Base-by-base conservation (phyloP, 495 filamentous ascomycete species). In the Talaromyces stipitatus region DNA sequence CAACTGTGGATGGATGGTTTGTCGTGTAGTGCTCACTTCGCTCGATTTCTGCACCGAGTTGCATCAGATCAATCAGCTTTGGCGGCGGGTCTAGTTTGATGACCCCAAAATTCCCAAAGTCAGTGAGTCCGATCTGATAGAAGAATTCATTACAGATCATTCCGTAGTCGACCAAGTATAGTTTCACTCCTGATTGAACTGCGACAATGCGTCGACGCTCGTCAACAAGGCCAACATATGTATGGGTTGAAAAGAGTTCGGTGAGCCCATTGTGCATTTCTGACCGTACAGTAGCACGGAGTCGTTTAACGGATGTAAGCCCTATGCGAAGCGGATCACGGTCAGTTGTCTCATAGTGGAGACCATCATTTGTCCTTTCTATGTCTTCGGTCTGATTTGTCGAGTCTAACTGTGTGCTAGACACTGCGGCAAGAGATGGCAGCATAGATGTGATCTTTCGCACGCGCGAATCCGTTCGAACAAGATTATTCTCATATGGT, bases 381-480 rank as follows among this genome's bases (percentile, higher is more conserved):
- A 18, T 26, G 28, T 43, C 32, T 60, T 59, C 29, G 52, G 28
- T 6, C 47, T 53, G 41, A 27, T 12, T 14, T 26, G 61, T 58
- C 51, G 66, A 61, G 36, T 67, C 50, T 30, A 61, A 62, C 16
- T 62, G 24, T 3, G 64, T 51, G 67, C 58, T 12, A 56, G 56
- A 20, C 55, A 48, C 28, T 5, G 54, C 18, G 24, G 22, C 46
- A 30, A 55, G 33, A 8, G 33, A 55, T 27, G 54, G 54, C 12
- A 99, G 78, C 91, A 99, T 96, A 48, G 89, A 89, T 2, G 95
- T 99, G 60, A 99, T 97, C 68, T 97, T 99, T 54, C 92, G 88
- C 54, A 89, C 71, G 56, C 86, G 89, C 7, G 92, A 84, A 68
- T 99, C 95, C 12, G 92, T 97, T 12, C 95, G 86, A 32, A 97